Base-by-base conservation (phyloP, 371 early-diverging fungal genomes). In the Synchytrium microbalum region DNA sequence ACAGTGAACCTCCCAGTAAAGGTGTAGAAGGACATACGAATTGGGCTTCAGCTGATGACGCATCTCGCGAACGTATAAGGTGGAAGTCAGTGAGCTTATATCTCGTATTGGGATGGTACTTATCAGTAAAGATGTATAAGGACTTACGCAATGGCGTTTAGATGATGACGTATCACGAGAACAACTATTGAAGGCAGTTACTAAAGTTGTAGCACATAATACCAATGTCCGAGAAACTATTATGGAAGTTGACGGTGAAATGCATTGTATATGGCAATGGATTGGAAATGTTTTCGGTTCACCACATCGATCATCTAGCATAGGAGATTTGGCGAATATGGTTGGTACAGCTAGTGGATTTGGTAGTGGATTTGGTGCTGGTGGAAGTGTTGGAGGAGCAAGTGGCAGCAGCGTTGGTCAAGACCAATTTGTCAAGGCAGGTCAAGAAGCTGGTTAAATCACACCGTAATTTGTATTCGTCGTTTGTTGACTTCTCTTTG, bases 181-280 rank as follows among this genome's bases (percentile, higher is more conserved):
- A 24, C 32, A 67, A 31, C 56, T 76, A 23, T 78, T 75, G 79
- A 61, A 56, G 32, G 19, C 27, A 28, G 74, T 72, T 3, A 16
- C 30, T 19, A 33, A 23, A 32, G 23, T 56, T n/a, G 68, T 78
- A 14, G 16, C 57, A 59, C 31, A 63, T 56, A 74, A 73, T 33
- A 64, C 68, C 28, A 61, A 38, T 54, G 63, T 78, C 28, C 29
- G 75, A 33, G 76, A 78, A 60, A 78, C 73, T 25, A 59, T 54
- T 53, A 69, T 71, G 69, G 73, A 76, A 51, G 51, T 72, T 16
- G 24, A 60, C n/a, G 76, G 76, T 5, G 72, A 74, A 64, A 24
- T 60, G 60, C 73, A 75, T 51, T 28, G 29, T 23, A 66, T 74
- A 13, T 78, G 79, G 79, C 67, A 70, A 61, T 78, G 79, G 79